Percentiles rank a stretch among this genome's conserved stretches.
phyloP scores from a whole-genome alignment of 2,329 filamentous ascomycete species.

The Catunica adiposa region DNA sequence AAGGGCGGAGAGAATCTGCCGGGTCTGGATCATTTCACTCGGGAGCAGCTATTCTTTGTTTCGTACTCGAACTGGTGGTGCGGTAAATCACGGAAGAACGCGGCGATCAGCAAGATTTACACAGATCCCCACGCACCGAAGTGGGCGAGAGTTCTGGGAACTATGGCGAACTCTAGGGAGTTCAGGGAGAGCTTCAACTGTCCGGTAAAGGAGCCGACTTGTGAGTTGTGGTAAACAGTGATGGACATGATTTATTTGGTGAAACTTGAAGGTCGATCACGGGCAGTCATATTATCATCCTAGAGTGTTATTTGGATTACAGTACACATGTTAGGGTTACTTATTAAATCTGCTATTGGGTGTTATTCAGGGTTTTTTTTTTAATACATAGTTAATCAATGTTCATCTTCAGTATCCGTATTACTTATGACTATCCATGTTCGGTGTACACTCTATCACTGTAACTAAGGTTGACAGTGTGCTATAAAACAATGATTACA shows the following conservation, averaged over 20 bases:
- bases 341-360: too few species aligned
- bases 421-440: too few species aligned
- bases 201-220: constrained; percentile 45
- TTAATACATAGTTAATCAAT: too few species aligned
- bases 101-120: constrained; percentile 39
- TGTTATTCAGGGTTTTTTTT: too few species aligned
- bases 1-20: constrained; percentile 39
- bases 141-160: constrained; percentile 43
- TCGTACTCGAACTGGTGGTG: constrained; percentile 51
- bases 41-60: constrained; percentile 55
- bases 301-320: background rate
- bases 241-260: constrained; percentile 75
- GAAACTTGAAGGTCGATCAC: background rate
- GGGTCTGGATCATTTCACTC: constrained; percentile 43
- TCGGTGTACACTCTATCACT: too few species aligned
- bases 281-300: background rate
- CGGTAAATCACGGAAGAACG: constrained; percentile 42
- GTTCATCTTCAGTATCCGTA: too few species aligned
- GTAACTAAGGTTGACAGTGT: too few species aligned
- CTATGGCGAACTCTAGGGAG: constrained; percentile 48
- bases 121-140: constrained; percentile 50
- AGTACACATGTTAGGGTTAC: too few species aligned
- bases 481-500: too few species aligned
- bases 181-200: constrained; percentile 55
- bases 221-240: constrained; percentile 66